Base-by-base conservation (phyloP, 371 early-diverging fungal genomes). In the Mortierella sp. region DNA sequence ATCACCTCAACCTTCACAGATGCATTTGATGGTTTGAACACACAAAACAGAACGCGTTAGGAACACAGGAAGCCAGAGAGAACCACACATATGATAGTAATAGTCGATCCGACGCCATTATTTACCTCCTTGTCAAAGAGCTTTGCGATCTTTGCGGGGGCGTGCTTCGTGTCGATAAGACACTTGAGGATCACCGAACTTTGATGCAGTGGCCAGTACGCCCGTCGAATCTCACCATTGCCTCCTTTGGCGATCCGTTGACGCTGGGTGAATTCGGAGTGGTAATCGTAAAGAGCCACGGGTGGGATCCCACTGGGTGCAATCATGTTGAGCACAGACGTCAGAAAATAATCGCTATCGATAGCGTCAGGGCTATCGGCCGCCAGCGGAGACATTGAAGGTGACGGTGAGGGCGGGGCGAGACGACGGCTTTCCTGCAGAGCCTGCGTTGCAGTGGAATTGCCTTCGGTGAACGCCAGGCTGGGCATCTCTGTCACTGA, bases 101-200 rank as follows among this genome's bases (percentile, higher is more conserved):
- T 6, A 6, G 30, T 37, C 26, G 14, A 39, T 34, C 37, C 37
- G 37, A 34, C 37, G 26, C 14, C 19, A 21, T 15, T 14, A 37
- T 50, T n/a, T 44, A 71, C 72, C 64, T 71, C 72, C 24, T 71
- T 71, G 49, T 71, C 56, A 56, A 71, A 71, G 43, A 71, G 21
- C 27, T 50, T 46, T 31, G 52, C 57, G 28, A 63, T 59, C 46
- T 64, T 64, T 27, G 37, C 60, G 7, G 59, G 56, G 4, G 60
- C 28, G 49, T 60, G 44, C 53, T 60, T 64, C 14, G 44, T 55
- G 41, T 47, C 60, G 37, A 70, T 70, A 11, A 70, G 64, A 23
- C 50, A 30, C 44, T 72, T 72, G 54, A 72, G 73, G 19, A 72
- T 72, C 27, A 72, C 73, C 17, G 32, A n/a, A 6, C 52, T 48